Conservation (phyloP, 2,329 filamentous ascomycete species). For the Paradendryphiella salina region DNA sequence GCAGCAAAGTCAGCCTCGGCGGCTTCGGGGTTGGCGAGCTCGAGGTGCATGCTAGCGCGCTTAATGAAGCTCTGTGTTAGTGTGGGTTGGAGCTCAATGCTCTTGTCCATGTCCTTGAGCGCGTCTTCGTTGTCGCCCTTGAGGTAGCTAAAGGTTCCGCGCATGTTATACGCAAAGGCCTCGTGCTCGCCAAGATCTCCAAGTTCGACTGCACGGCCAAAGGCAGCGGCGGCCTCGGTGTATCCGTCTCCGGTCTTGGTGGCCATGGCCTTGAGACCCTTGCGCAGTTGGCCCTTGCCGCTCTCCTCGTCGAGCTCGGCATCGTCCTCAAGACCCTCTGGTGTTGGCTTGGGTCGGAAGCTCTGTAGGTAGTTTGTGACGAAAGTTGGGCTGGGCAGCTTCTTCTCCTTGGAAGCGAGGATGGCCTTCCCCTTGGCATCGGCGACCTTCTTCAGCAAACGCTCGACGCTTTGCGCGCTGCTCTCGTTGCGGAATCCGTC, state of each 20-base stretch:
- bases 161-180: constrained; percentile 92
- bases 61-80: constrained; percentile 98
- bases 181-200: constrained; percentile 80
- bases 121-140: constrained; percentile 84
- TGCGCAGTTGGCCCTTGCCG: constrained; percentile 82
- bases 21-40: constrained; percentile 83
- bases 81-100: constrained; percentile 82
- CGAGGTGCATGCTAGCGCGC: constrained; percentile 95
- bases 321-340: constrained; percentile 78
- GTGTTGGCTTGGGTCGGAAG: constrained; percentile 82
- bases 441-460: constrained; percentile 93
- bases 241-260: constrained; percentile 91
- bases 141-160: constrained; percentile 92
- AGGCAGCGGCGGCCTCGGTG: constrained; percentile 80
- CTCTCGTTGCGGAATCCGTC: constrained; percentile 93
- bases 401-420: constrained; percentile 76
- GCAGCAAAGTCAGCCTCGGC: constrained; percentile 86
- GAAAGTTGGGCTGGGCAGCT: constrained; percentile 92
- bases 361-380: constrained; percentile 99
- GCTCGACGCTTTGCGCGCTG: constrained; percentile 86
- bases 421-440: constrained; percentile 93
- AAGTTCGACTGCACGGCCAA: constrained; percentile 84
- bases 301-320: constrained; percentile 76
- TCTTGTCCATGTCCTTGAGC: constrained; percentile 84
- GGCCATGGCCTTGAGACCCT: constrained; percentile 77